Conservation (phyloP, 1,284 basidiomycete genomes). For the Pterula multifida region DNA sequence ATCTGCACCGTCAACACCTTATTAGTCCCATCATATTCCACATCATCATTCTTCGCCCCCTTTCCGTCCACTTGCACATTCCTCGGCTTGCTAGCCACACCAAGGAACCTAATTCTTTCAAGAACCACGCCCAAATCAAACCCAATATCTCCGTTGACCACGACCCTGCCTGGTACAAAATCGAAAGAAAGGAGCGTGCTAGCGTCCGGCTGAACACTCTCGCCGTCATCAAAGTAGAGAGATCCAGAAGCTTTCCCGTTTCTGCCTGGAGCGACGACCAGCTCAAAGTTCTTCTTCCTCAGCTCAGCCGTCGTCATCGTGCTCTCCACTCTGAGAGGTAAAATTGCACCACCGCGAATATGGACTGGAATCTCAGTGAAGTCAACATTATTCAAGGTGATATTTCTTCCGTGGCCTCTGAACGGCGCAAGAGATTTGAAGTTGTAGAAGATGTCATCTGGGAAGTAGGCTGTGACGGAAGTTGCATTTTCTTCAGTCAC, state of each 20-base stretch:
- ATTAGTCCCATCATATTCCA: neutral
- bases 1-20: neutral
- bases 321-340: constrained; percentile 40
- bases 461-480: constrained; percentile 49
- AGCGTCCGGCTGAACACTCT: neutral
- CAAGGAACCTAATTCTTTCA: neutral
- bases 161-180: neutral
- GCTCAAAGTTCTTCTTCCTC: constrained; percentile 44
- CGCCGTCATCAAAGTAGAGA: constrained; percentile 55
- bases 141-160: neutral
- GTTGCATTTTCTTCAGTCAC: constrained; percentile 52
- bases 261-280: constrained; percentile 43
- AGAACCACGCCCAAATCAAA: neutral
- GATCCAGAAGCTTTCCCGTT: constrained; percentile 36
- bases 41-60: neutral
- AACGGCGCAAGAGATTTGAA: constrained; percentile 39
- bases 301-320: constrained; percentile 50
- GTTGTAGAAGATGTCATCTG: constrained; percentile 54
- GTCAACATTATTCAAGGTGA: constrained; percentile 36
- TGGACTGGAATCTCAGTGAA: constrained; percentile 50
- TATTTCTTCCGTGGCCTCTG: constrained; percentile 29
- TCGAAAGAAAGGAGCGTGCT: neutral
- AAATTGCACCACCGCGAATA: constrained; percentile 44
- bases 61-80: neutral
- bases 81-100: neutral